phyloP scores from a whole-genome alignment of 345 rosid genomes.

The Salix arbutifolia region DNA sequence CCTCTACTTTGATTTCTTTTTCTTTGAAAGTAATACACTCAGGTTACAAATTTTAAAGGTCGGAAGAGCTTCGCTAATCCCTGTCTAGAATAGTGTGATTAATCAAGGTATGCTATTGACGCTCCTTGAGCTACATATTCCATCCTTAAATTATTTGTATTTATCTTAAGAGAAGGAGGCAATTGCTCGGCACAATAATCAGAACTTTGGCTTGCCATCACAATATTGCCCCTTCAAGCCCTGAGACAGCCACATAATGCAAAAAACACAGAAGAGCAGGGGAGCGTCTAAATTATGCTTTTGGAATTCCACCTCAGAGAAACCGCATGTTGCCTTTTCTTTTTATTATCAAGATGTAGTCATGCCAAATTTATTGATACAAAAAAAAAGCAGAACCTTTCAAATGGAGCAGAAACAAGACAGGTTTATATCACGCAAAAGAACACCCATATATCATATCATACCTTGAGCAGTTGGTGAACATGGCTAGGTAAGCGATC shows the following conservation, averaged over 20 bases:
- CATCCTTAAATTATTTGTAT: neutral
- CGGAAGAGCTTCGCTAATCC: neutral
- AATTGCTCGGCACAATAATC: neutral
- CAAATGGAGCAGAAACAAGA: neutral
- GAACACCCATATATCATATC: neutral
- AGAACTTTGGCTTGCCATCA: neutral
- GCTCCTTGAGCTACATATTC: neutral
- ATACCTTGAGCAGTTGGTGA: constrained; percentile 92
- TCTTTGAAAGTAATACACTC: neutral
- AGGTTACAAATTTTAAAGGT: neutral
- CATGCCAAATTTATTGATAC: neutral
- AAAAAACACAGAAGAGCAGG: too few species aligned
- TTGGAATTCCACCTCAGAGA: neutral
- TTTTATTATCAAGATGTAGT: neutral
- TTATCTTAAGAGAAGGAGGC: neutral
- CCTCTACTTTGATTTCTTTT: neutral
- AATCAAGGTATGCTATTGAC: neutral
- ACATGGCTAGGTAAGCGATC: constrained; percentile 81
- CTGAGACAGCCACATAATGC: neutral
- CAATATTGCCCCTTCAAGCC: neutral
- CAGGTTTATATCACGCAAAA: neutral
- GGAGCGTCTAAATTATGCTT: neutral
- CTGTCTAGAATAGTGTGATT: neutral
- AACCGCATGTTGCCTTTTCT: neutral
- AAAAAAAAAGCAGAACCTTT: neutral